phyloP scores from a whole-genome alignment of 805 yeast species.

The Saccharomycopsis javanensis region DNA sequence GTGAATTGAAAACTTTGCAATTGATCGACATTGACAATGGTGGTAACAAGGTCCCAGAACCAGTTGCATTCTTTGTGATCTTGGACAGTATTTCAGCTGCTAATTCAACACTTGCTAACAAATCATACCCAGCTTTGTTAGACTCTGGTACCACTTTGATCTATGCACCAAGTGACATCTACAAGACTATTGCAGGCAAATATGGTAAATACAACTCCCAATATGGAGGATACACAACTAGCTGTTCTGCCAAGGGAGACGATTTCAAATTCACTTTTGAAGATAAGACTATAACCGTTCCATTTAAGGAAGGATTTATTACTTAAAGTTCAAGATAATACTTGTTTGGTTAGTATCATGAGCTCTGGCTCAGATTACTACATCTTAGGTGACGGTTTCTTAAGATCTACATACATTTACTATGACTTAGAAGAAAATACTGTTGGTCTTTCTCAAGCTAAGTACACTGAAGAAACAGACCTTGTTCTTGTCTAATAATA shows the following conservation, averaged over 20 bases:
- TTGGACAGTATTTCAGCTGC: conserved; percentile 21
- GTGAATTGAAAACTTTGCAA: conserved; percentile 26
- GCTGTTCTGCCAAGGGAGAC: conserved; percentile 12
- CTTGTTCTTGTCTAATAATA: background rate
- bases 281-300: conserved; percentile 7
- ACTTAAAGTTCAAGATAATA: conserved; percentile 8
- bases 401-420: too few relatives aligned
- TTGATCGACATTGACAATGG: conserved; percentile 10
- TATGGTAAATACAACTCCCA: conserved; percentile 2
- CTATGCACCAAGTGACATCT: conserved; percentile 34
- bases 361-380: conserved; percentile 33
- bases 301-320: conserved; percentile 13
- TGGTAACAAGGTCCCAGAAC: background rate
- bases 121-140: conserved; percentile 31
- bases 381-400: too few relatives aligned
- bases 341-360: conserved; percentile 37
- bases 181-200: conserved; percentile 3
- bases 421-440: conserved; percentile 43
- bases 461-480: conserved; percentile 16
- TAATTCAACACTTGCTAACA: conserved; percentile 19
- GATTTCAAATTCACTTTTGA: conserved; percentile 12
- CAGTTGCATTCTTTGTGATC: conserved; percentile 16
- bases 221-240: conserved; percentile 8
- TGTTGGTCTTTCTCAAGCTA: conserved; percentile 47
- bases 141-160: conserved; percentile 49